phyloP scores from a whole-genome alignment of 495 filamentous ascomycete species.

The Trichoderma reesei region DNA sequence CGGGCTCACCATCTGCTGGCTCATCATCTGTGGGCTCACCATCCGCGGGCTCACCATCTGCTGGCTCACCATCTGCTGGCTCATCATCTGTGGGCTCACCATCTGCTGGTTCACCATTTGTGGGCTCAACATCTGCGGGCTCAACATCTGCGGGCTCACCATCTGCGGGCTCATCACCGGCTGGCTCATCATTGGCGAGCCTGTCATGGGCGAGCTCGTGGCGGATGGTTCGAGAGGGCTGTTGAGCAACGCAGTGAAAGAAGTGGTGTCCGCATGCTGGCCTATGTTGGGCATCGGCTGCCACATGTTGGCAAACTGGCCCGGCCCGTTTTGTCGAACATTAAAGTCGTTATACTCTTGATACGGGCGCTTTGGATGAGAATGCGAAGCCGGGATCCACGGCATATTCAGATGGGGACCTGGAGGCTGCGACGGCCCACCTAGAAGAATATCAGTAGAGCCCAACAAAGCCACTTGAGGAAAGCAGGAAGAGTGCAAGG shows the following conservation, averaged over 20 bases:
- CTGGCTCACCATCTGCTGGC: no score
- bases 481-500: not conserved
- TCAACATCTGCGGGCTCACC: no score
- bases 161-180: no score
- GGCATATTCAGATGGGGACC: not conserved
- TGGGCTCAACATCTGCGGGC: no score
- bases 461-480: not conserved
- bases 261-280: not conserved
- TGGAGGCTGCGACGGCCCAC: not conserved
- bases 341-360: not conserved
- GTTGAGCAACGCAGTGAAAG: not conserved
- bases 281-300: not conserved
- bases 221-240: not conserved
- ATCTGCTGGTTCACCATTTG: no score
- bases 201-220: not conserved
- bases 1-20: not conserved
- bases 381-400: not conserved
- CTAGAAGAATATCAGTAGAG: not conserved
- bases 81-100: no score
- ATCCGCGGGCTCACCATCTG: no score
- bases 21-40: not conserved
- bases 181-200: not conserved
- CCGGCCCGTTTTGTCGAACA: not conserved
- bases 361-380: not conserved
- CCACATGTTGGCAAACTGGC: not conserved